phyloP scores from a whole-genome alignment of 768 basidiomycete genomes.

The Pseudohyphozyma bogoriensis region DNA sequence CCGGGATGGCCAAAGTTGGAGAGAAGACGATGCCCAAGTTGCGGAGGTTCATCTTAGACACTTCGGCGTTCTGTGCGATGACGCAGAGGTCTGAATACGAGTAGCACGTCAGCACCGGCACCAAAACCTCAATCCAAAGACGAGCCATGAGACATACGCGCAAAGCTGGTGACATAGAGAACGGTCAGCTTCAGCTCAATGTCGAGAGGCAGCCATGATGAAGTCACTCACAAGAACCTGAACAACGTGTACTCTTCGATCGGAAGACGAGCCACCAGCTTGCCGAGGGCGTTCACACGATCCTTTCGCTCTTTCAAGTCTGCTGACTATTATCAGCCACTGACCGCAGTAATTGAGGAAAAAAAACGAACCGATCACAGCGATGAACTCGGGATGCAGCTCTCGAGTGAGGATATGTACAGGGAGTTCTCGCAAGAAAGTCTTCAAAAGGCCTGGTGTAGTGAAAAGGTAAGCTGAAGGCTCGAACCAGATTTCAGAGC shows the following conservation, averaged over 20 bases:
- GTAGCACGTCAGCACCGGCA: not conserved
- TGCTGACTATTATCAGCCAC: no score
- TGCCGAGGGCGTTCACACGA: constrained; percentile 73
- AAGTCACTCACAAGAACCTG: constrained; percentile 63
- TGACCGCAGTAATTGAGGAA: constrained; percentile 1
- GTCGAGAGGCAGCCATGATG: not conserved
- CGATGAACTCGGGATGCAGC: constrained; percentile 77
- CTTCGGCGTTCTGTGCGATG: constrained; percentile 75
- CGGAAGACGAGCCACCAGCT: constrained; percentile 76
- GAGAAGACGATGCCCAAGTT: constrained; percentile 99
- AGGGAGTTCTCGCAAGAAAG: constrained; percentile 84
- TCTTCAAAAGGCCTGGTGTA: constrained; percentile 76
- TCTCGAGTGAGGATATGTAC: constrained; percentile 85
- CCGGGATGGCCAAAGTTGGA: constrained; percentile 94
- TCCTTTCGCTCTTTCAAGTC: constrained; percentile 84
- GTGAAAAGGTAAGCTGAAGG: not conserved
- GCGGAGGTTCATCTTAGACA: constrained; percentile 98
- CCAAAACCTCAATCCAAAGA: not conserved
- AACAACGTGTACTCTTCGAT: constrained; percentile 87
- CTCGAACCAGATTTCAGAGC: not conserved
- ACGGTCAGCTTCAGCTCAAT: not conserved
- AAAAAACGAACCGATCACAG: constrained; percentile 78
- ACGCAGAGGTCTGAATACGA: constrained; percentile 66
- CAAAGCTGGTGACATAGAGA: not conserved
- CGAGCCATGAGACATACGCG: not conserved